These are phyloP conservation scores for Blastomyces percursus DNA, from an alignment of 2,329 filamentous ascomycete species.

Conservation along the genomic window DNA sequence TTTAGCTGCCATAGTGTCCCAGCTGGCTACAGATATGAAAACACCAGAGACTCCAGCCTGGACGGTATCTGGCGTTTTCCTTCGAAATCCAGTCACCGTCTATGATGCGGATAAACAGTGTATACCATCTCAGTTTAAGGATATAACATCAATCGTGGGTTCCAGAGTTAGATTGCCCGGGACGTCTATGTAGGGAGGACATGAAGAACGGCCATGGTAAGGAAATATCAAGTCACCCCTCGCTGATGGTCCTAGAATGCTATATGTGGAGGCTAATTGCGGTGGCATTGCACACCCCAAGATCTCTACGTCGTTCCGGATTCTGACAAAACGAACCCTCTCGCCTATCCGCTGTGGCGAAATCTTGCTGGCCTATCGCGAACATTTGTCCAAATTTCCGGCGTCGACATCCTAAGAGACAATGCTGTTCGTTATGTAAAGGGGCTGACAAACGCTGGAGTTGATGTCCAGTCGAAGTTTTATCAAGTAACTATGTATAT, in stretches of 20 bases:
- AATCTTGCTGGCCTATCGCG: not conserved
- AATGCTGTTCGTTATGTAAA: constrained; percentile 4
- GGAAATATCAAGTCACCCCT: not conserved
- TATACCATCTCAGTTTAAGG: constrained; percentile 3
- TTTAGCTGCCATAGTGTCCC: constrained; percentile 6
- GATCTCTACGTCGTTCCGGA: constrained; percentile 1
- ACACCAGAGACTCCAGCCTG: not conserved
- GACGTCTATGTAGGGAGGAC: not conserved
- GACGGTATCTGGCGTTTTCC: not conserved
- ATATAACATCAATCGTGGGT: constrained; percentile 7
- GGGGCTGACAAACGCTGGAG: constrained; percentile 5
- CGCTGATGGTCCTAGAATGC: not conserved
- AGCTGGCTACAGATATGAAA: not conserved
- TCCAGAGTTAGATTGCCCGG: constrained; percentile 2
- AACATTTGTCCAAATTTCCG: constrained; percentile 5
- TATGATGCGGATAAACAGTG: constrained; percentile 5
- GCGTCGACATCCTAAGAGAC: constrained; percentile 6
- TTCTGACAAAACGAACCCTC: constrained; percentile 1
- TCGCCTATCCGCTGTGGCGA: constrained; percentile 9
- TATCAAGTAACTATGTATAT: constrained; percentile 1
- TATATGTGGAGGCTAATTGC: not conserved
- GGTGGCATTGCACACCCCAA: not conserved
- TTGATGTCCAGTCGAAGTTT: not conserved
- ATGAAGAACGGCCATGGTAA: constrained; percentile 6
- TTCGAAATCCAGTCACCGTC: constrained; percentile 6